Evolutionary conservation across 176 grass and related monocot genomes (phyloP), one percentile per base, ranked within the genome.

Genomic region (Oryza meyeriana): DNA sequence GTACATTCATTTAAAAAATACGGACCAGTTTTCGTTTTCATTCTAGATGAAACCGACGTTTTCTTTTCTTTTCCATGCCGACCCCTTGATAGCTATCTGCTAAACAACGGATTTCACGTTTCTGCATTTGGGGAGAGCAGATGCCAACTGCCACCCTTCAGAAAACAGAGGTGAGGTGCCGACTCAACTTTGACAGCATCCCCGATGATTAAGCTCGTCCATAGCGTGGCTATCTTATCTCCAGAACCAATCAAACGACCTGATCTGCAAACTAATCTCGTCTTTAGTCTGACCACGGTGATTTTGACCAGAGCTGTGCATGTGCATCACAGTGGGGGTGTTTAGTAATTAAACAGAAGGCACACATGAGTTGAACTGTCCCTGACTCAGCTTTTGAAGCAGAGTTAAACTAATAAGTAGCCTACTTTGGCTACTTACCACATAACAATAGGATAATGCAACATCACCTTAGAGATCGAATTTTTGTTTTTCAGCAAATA

Each of bases 71-170:
- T 29, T 10, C 17, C 7, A 2, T 8, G 18, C 71, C 28, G 30
- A 61, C 36, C 14, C 33, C 9, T n/a, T 33, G 17, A 45, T 30
- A 25, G 48, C 48, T 12, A 12, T 35, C 20, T 42, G 5, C 63
- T 58, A 17, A 28, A 10, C 48, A 48, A 87, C 39, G 79, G 34
- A 34, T 38, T 41, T 77, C 79, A 87, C 79, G 79, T 77, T 82
- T 14, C 73, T 64, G 33, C 58, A 33, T 66, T 65, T 70, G 74
- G 66, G 42, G 65, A 41, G 41, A 31, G 79, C 64, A 10, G 22
- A 69, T 8, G 84, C 61, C 44, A 59, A 70, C 83, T 52, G 39
- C 74, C 1, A 2, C 44, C 12, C 2, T 13, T 18, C 32, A 24
- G 70, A 28, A 40, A 24, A 81, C 25, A 74, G n/a, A 61, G 17